Conservation (phyloP, 2,329 filamentous ascomycete genomes). For the Fusarium sacchari region DNA sequence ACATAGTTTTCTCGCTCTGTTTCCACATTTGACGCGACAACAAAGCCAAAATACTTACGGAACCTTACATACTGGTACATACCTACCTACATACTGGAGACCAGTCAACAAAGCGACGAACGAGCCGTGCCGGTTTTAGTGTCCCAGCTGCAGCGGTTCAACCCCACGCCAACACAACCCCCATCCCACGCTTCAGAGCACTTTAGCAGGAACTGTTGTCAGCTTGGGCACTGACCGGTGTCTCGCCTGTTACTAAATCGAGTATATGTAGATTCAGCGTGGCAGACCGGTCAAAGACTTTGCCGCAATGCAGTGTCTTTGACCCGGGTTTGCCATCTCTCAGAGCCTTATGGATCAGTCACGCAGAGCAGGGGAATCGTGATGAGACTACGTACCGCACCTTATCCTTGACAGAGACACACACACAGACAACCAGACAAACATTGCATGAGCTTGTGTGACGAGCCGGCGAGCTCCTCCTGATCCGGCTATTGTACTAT, state of each 20-base stretch:
- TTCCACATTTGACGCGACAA: slow-evolving; percentile 23
- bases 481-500: slow-evolving; percentile 26
- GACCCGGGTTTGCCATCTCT: slow-evolving; percentile 13
- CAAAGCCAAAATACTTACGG: slow-evolving; percentile 25
- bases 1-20: slow-evolving; percentile 24
- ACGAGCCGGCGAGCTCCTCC: slow-evolving; percentile 15
- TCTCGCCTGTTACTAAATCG: background rate
- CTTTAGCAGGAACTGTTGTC: background rate
- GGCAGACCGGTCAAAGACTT: slow-evolving; percentile 1
- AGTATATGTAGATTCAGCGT: slow-evolving; percentile 3
- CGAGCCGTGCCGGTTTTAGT: slow-evolving; percentile 8
- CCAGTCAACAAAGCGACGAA: background rate
- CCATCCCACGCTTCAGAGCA: slow-evolving; percentile 6
- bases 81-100: background rate
- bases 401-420: slow-evolving; percentile 11
- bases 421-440: background rate
- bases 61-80: background rate
- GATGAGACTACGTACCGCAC: slow-evolving; percentile 15
- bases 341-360: slow-evolving; percentile 31
- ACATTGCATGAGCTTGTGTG: slow-evolving; percentile 15
- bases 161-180: slow-evolving; percentile 13
- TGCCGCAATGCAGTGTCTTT: slow-evolving; percentile 24
- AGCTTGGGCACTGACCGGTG: slow-evolving; percentile 37
- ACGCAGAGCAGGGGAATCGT: slow-evolving; percentile 36
- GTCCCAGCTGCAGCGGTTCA: background rate